Percentiles rank a stretch among this genome's conserved stretches.
Conservation (phyloP, 306 rosid genomes). For the Cucurbita pepo region DNA sequence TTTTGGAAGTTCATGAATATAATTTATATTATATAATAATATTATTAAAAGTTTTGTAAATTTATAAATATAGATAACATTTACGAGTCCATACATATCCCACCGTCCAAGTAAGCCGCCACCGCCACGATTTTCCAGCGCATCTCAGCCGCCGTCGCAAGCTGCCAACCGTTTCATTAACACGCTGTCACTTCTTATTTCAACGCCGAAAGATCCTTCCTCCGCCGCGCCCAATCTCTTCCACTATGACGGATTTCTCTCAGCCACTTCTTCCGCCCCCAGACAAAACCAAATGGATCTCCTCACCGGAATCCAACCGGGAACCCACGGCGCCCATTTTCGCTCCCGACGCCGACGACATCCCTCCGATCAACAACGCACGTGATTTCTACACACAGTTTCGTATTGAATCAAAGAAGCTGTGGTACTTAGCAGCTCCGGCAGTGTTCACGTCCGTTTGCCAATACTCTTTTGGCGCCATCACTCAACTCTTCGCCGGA, state of each 20-base stretch:
- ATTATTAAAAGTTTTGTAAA: no score
- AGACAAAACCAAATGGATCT: not conserved
- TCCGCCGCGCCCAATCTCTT: not conserved
- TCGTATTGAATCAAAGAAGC: conserved; percentile 40
- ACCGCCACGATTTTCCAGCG: no score
- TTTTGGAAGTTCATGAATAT: no score
- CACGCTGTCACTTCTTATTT: no score
- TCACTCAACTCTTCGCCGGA: conserved; percentile 72
- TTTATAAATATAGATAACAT: no score
- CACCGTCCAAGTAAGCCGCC: no score
- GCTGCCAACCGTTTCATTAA: no score
- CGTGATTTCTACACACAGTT: conserved; percentile 35
- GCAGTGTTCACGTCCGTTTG: conserved; percentile 69
- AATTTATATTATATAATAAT: no score
- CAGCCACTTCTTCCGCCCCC: conserved; percentile 12
- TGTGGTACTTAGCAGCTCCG: conserved; percentile 87
- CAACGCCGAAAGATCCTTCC: no score
- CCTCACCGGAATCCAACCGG: conserved; percentile 14
- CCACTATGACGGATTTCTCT: conserved; percentile 4
- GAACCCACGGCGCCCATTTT: conserved; percentile 20
- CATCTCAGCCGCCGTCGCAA: no score
- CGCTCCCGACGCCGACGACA: conserved; percentile 37
- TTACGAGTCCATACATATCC: no score
- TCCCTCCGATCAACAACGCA: conserved; percentile 27
- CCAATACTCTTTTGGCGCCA: conserved; percentile 82